Evolutionary conservation across 352 stramenopile species (phyloP), one percentile per base, ranked within the genome.

Genomic region (Lagenidium giganteum): DNA sequence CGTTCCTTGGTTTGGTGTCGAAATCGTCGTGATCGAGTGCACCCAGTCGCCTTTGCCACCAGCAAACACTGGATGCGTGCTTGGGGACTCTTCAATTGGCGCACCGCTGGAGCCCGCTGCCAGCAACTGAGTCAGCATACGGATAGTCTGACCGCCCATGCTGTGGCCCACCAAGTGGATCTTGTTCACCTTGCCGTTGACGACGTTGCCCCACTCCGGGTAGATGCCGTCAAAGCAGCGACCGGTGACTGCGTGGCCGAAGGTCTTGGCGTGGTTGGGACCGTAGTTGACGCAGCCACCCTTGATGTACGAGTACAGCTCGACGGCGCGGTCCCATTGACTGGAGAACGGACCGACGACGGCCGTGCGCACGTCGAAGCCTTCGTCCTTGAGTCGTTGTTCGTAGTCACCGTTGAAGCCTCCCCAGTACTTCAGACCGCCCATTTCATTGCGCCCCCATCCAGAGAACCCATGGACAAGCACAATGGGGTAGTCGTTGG

Each of bases 221-320:
- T 61, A 74, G 17, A 78, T 17, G 16, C 66, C 66, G 5, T 54
- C 35, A 33, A 47, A 69, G 23, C 51, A 66, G 4, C 49, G 47
- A 4, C 62, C 62, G 12, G 47, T 66, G 21, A 30, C 35, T 5
- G 44, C 56, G 48, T 78, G 66, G 37, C 39, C 36, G 41, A 70
- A 45, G 8, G 26, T 31, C 5, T 46, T 35, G 8, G 57, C 43
- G 61, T 78, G 66, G 35, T 61, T 57, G 5, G 29, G 31, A 24
- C 66, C 66, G 42, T 78, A 78, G 58, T 71, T 43, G 24, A 74
- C 64, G 3, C 38, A 53, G 29, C 55, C 58, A 27, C 66, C 66
- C 36, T 72, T 72, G 45, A 79, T 71, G 36, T 68, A 57, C 31
- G 67, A 63, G 55, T 65, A 79, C 1, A 79, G 43, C 46, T 79